Evolutionary conservation across 192 early-diverging fungal species (phyloP), one percentile per base, ranked within the genome.

Genomic region (Entomortierella chlamydospora): DNA sequence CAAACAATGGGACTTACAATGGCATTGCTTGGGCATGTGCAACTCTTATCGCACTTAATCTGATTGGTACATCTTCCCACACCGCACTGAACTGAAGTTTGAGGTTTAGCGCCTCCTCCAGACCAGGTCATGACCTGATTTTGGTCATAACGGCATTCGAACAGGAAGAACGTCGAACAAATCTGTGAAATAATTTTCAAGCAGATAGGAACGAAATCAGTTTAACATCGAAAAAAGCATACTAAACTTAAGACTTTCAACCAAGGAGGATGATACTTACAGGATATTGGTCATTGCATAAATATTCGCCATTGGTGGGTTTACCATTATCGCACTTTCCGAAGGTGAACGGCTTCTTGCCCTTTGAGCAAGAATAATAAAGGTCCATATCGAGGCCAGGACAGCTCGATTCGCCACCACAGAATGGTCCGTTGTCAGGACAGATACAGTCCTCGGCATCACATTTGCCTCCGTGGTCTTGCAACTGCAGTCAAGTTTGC

Each of bases 91-190:
- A 41, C 1, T 2, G 7, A 2, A 11, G 34, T 61, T 6, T 61
- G 50, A 20, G 59, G 68, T 22, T 43, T 61, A 25, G 58, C 28
- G 3, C 41, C 58, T 1, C 22, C 8, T 11, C 59, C 68, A 23
- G 68, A 49, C 26, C 68, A 70, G 6, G 2, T 20, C 59, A 61
- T 30, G 50, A 61, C 37, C 51, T 61, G 57, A 18, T 30, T 52
- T 52, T 70, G 68, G 8, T 60, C 49, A 33, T 70, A 70, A 31
- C 68, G 58, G 22, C 68, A 70, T 8, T 70, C 59, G 37, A 45
- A 42, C 2, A 47, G 68, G 68, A 70, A 70, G 51, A 61, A 70
- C 10, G 49, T 54, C 3, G 68, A 70, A 26, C 68, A 70, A 9
- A 70, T 70, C 66, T n/a, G n/a, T n/a, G n/a, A n/a, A n/a, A n/a